Evolutionary conservation across 176 grass and related monocot genomes (phyloP), one percentile per base, ranked within the genome.

Genomic region (Bothriochloa decipiens): DNA sequence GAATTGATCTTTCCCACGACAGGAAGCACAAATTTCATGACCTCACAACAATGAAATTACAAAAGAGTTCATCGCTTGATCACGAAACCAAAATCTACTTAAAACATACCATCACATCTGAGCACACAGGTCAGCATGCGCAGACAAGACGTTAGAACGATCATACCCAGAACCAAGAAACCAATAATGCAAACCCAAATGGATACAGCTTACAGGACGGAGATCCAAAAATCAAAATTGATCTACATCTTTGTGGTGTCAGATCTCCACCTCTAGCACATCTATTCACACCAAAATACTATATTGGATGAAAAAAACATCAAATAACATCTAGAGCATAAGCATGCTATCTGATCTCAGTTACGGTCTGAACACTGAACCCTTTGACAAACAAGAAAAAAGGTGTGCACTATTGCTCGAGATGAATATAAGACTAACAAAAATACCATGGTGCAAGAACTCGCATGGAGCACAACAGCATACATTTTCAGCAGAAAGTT

Each of bases 401-500:
- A 73, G 35, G 4, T 11, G 76, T 36, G 13, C 16, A 50, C 11
- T 37, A 42, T 74, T 80, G 37, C 37, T 29, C 18, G 15, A 28
- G 46, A 11, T 62, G 16, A 33, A 84, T 67, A 78, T 32, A 79
- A 39, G 61, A 68, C n/a, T 72, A 27, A 72, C 14, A 68, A 76
- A 76, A 40, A 75, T 32, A 32, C 9, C 28, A 78, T 1, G 69
- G 23, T 47, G 13, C 49, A 76, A 18, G 17, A 82, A 43, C 14
- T n/a, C 27, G 6, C 71, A 45, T 63, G 65, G n/a, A 32, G 1
- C 67, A 52, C 36, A 47, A 22, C 71, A 80, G 7, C 57, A 63
- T 40, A 47, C 7, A 79, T 74, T 88, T 66, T 80, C 26, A 22
- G 46, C 26, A 37, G 26, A 36, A 73, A 69, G 29, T 61, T 85